Evolutionary conservation across 1,284 basidiomycete species (phyloP), one percentile per base, ranked within the genome.

Genomic region (Melampsora americana): DNA sequence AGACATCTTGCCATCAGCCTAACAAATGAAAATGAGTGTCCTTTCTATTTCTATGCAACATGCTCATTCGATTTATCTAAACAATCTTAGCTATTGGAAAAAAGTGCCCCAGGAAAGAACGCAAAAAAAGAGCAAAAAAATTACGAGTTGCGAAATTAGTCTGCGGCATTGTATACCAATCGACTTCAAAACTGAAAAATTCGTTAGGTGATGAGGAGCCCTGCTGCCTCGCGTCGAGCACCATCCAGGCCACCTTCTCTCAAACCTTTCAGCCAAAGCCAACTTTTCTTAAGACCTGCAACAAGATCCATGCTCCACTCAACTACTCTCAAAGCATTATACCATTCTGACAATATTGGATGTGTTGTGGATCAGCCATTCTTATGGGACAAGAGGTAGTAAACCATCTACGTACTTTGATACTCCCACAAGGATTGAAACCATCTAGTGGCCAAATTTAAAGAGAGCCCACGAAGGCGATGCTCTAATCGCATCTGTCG

Each of bases 251-350:
- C 18, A n/a, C 50, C 50, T 56, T 56, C 20, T 18, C 81, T 80
- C 65, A 91, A 83, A 0, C 90, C 90, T 64, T 84, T 83, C 18
- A 90, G 44, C 91, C 91, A 94, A 18, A 90, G 88, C 50, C 82
- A 82, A 53, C 85, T 84, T 79, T 89, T 90, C 23, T 89, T 85
- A 28, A 85, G 77, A 67, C 86, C 86, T 0, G 90, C 92, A 59
- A 88, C 85, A 1, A 87, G 78, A 81, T 95, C 92, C 87, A 94
- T 87, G 66, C 86, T 82, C 16, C 83, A 83, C 80, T 92, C 90
- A 1, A 86, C 78, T 18, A 89, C 71, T 11, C 66, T 65, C 28
- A 70, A 48, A 44, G 39, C 44, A 32, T 71, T 73, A 56, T 73
- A 66, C 46, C 62, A 66, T 66, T 71, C 53, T 77, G 59, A 67